Evolutionary conservation across 768 basidiomycete genomes (phyloP), one percentile per base, ranked within the genome.

Genomic region (Suillus sp.): DNA sequence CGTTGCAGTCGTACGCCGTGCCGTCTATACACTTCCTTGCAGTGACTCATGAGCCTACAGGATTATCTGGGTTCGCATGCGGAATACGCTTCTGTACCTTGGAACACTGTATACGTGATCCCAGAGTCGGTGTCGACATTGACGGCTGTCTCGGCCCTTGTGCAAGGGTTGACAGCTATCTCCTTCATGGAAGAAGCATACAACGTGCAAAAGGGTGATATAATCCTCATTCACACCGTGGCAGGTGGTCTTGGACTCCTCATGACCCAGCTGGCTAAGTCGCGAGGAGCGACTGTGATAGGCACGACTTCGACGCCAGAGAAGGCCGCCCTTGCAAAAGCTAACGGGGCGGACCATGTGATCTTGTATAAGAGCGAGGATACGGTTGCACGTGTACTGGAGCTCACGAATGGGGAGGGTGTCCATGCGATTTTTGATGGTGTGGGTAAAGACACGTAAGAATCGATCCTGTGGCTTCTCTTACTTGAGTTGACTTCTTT

Each of bases 391-490:
- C 83, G 87, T 51, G 91, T 92, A 18, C 73, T 89, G 60, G 87
- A 91, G 68, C 75, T 94, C 60, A 94, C 93, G 0, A 85, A 86
- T 47, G 92, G 91, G 8, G 81, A 87, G 67, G 92, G 93, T 18
- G 92, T 95, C 5, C 85, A 96, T 65, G 96, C 86, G 18, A 84
- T 94, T 27, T 96, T 90, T 70, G 96, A 99, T 70, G 96, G 96
- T 34, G 94, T 99, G n/a, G 96, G 96, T 1, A 96, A 92, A 79
- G 92, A 94, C 73, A 98, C 95, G 85, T 96, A 53, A 53, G 77
- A 63, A 91, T 81, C 35, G 18, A 25, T 40, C 18, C 5, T 35
- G 11, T 34, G 37, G 2, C 20, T 11, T 7, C 10, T 27, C 10
- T 40, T 27, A 3, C 18, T 10, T 54, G 64, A 30, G 51, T 62